phyloP scores from a whole-genome alignment of 352 stramenopile species.

The Phytophthora pisi region DNA sequence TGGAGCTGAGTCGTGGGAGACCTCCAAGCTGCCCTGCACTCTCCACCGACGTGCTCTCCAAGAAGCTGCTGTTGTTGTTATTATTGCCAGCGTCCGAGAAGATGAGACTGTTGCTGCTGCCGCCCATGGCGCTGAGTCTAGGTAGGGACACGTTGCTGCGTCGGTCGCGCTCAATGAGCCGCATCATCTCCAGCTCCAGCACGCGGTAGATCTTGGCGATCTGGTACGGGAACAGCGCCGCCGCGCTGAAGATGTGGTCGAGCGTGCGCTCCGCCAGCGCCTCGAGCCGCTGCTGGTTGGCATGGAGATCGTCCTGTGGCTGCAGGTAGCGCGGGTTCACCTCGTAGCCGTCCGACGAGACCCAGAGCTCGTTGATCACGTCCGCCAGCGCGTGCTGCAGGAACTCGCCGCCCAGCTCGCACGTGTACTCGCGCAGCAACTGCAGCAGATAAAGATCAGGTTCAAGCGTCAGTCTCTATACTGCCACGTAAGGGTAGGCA shows the following conservation, averaged over 20 bases:
- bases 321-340: conserved; percentile 64
- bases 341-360: conserved; percentile 54
- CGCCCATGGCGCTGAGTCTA: conserved; percentile 60
- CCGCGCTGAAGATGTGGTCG: conserved; percentile 51
- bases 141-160: conserved; percentile 54
- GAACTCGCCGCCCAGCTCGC: conserved; percentile 70
- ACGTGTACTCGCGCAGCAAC: conserved; percentile 82
- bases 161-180: conserved; percentile 68
- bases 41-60: conserved; percentile 45
- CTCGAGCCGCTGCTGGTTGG: conserved; percentile 63
- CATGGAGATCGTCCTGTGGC: conserved; percentile 45
- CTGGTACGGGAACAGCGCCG: conserved; percentile 71
- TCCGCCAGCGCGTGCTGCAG: conserved; percentile 61
- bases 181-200: conserved; percentile 73
- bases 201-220: conserved; percentile 81
- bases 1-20: conserved; percentile 57
- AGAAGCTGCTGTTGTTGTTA: conserved; percentile 28
- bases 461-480: not conserved
- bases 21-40: conserved; percentile 37
- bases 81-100: conserved; percentile 34
- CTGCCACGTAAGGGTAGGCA: not conserved
- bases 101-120: conserved; percentile 35
- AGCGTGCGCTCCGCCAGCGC: conserved; percentile 57
- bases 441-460: not conserved
- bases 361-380: conserved; percentile 59